Evolutionary conservation across 441 rosid species (phyloP).

Genomic region (Adansonia madagascariensis): DNA sequence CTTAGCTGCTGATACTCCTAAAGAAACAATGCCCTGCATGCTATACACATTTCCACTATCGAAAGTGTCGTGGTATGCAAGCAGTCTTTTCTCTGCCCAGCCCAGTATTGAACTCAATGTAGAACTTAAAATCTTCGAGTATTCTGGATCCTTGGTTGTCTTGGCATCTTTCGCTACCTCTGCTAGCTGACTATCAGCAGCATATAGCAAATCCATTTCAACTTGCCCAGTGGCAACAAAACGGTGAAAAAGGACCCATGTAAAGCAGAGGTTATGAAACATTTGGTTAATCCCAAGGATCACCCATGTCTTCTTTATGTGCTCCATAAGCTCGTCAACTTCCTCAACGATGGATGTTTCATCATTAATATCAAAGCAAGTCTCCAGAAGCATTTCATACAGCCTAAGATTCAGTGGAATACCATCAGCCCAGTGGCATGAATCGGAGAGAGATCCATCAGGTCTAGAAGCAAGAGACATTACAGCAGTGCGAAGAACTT

Average conservation of each 20-base stretch:
- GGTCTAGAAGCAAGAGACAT: slow-evolving; percentile 83
- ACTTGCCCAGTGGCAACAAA: slow-evolving; percentile 83
- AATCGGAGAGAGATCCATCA: slow-evolving; percentile 74
- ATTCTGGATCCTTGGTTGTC: slow-evolving; percentile 82
- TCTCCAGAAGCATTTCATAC: slow-evolving; percentile 82
- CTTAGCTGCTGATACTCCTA: slow-evolving; percentile 88
- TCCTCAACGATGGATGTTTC: slow-evolving; percentile 78
- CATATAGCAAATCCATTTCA: slow-evolving; percentile 77
- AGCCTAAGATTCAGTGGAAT: slow-evolving; percentile 81
- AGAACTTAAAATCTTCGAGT: slow-evolving; percentile 81
- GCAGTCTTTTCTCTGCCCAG: slow-evolving; percentile 97
- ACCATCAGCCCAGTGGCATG: slow-evolving; percentile 98
- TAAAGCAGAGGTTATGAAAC: slow-evolving; percentile 84
- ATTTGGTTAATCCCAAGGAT: slow-evolving; percentile 85
- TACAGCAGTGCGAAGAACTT: slow-evolving; percentile 84
- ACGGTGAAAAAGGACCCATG: slow-evolving; percentile 86
- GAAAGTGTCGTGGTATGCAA: slow-evolving; percentile 95
- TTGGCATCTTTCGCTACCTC: slow-evolving; percentile 97
- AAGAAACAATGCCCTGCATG: slow-evolving; percentile 85
- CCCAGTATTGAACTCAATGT: slow-evolving; percentile 84
- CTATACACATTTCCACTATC: slow-evolving; percentile 66
- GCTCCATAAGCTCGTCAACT: slow-evolving; percentile 91
- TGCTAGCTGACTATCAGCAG: slow-evolving; percentile 71
- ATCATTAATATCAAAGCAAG: slow-evolving; percentile 77
- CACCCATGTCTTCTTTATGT: slow-evolving; percentile 92